Evolutionary conservation across 2,329 filamentous ascomycete genomes (phyloP).

Genomic region (Trichophyton benhamiae): DNA sequence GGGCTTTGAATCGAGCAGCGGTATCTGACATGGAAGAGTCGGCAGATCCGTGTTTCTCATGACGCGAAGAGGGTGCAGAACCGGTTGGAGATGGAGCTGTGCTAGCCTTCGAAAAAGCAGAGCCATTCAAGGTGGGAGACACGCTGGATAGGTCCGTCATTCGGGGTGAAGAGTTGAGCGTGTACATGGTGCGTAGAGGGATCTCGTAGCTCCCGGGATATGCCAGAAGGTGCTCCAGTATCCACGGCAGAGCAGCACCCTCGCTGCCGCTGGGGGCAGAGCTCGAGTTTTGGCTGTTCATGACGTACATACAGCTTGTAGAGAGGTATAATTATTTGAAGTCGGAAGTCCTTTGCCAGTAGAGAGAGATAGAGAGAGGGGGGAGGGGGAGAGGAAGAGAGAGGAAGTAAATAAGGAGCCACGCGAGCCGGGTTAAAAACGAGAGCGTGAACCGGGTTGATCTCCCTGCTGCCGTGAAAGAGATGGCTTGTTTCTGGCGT

Average conservation of each 20-base stretch:
- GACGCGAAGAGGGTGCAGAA: constrained; percentile 10
- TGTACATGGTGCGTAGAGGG: constrained; percentile 55
- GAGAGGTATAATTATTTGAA: not conserved
- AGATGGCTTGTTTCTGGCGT: not conserved
- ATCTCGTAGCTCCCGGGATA: constrained; percentile 54
- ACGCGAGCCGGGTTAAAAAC: not conserved
- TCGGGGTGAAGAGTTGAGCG: constrained; percentile 48
- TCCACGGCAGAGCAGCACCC: constrained; percentile 38
- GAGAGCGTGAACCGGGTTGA: not conserved
- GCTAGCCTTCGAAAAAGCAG: constrained; percentile 22
- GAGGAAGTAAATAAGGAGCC: not conserved
- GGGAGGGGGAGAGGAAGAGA: not conserved
- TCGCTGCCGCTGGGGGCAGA: constrained; percentile 14
- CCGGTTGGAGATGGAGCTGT: constrained; percentile 19
- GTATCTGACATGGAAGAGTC: constrained; percentile 20
- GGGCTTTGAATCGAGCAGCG: constrained; percentile 32
- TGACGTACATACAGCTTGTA: not conserved
- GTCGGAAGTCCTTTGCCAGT: not conserved
- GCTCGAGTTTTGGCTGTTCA: constrained; percentile 3
- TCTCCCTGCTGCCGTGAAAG: not conserved
- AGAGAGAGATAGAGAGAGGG: not conserved
- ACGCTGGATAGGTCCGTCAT: constrained; percentile 22
- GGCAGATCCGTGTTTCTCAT: constrained; percentile 17
- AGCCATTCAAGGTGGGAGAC: constrained; percentile 17
- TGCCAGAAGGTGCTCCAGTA: constrained; percentile 48